Percentiles rank a stretch among this genome's conserved stretches.
These are phyloP conservation scores for Blastobotrys aristatus DNA, from an alignment of 1,139 yeast species.

Conservation along the genomic window DNA sequence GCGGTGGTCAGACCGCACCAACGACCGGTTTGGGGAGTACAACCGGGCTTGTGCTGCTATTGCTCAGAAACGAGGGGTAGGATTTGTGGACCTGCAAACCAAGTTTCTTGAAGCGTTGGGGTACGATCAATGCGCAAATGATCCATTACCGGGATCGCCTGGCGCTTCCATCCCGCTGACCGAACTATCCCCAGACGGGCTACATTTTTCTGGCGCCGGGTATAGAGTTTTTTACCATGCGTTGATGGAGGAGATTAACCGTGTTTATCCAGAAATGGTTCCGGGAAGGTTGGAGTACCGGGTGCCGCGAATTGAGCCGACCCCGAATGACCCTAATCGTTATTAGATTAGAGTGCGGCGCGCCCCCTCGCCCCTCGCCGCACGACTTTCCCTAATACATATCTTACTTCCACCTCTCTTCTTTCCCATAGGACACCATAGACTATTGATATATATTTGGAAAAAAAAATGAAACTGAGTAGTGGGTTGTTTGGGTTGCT, in stretches of 20 bases:
- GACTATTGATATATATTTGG: too few species aligned
- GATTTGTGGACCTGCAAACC: conserved; percentile 51
- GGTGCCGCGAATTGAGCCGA: background rate
- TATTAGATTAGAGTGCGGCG: too few species aligned
- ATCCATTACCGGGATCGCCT: conserved; percentile 16
- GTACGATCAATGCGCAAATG: conserved; percentile 28
- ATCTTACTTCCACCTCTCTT: too few species aligned
- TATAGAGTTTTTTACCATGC: conserved; percentile 47
- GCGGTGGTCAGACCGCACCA: conserved; percentile 26
- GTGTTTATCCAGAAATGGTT: background rate
- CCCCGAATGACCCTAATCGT: too few species aligned
- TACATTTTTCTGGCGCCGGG: conserved; percentile 62
- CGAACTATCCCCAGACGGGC: conserved; percentile 48
- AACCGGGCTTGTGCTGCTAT: conserved; percentile 45
- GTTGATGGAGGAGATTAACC: conserved; percentile 26
- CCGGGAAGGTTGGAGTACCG: background rate
- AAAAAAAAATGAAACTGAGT: too few species aligned
- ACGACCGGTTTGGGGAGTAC: conserved; percentile 43
- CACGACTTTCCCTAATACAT: too few species aligned
- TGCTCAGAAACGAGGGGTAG: conserved; percentile 43
- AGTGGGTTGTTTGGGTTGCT: too few species aligned
- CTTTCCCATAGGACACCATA: too few species aligned
- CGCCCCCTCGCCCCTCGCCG: too few species aligned
- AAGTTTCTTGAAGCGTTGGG: conserved; percentile 36
- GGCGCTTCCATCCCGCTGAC: conserved; percentile 19